These are phyloP conservation scores for Chaetomium fimeti DNA, from an alignment of 495 filamentous ascomycete genomes.

Conservation along the genomic window DNA sequence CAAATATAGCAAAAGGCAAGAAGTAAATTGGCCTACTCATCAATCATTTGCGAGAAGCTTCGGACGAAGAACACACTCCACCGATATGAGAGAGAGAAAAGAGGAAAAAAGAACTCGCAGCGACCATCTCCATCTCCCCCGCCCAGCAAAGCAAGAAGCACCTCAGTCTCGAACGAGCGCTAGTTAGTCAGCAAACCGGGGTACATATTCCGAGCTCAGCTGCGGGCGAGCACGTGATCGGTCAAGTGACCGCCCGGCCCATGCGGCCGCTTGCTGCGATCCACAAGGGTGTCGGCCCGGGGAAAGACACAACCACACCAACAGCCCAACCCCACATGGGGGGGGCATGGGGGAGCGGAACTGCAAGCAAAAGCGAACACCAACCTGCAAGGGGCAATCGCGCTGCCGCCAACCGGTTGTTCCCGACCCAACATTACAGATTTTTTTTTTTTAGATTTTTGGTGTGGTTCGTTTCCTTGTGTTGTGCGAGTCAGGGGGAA, in stretches of 20 bases:
- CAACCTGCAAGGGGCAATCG: background rate
- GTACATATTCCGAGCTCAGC: too few species aligned
- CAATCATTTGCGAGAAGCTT: too few species aligned
- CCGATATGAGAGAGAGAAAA: background rate
- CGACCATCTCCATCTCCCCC: too few species aligned
- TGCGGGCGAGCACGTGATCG: background rate
- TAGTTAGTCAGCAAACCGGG: background rate
- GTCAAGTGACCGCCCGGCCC: background rate
- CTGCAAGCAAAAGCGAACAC: too few species aligned
- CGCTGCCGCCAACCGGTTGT: background rate
- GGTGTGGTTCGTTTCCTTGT: too few species aligned
- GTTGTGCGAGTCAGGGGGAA: background rate
- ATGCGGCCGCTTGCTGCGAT: constrained; percentile 12
- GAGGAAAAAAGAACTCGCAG: background rate
- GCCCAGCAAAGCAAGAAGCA: too few species aligned
- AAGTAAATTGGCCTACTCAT: background rate
- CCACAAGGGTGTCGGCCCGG: background rate
- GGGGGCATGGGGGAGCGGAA: too few species aligned
- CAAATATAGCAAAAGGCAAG: constrained; percentile 1
- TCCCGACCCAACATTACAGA: background rate
- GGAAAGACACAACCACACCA: background rate
- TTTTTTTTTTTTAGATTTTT: background rate
- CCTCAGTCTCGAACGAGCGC: too few species aligned
- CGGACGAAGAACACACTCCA: too few species aligned
- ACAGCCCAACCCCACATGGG: background rate